A percentile compares a stretch with the other conserved stretches of the same genome.
Conservation (phyloP, 169 alveolate species). For the Plasmodium gaboni region DNA sequence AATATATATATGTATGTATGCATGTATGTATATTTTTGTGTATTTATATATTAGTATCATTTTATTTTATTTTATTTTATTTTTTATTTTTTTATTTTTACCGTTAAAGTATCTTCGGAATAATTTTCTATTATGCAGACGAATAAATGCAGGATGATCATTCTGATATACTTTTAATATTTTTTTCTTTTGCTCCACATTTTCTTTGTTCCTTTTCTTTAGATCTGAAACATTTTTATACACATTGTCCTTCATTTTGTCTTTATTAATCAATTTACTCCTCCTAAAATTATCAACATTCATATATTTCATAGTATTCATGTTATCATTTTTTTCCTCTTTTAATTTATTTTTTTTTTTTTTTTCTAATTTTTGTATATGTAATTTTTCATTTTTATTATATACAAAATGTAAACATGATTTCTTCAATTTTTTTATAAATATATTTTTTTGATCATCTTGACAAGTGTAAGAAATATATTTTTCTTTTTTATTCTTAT, state of each 20-base stretch:
- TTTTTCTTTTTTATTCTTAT: too few species aligned
- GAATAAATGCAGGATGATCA: conserved; percentile 64
- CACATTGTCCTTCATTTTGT: neutral
- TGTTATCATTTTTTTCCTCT: neutral
- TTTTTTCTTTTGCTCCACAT: neutral
- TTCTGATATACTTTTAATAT: neutral
- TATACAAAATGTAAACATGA: conserved; percentile 33
- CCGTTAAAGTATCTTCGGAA: conserved; percentile 37
- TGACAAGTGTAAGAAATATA: too few species aligned
- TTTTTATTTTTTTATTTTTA: neutral
- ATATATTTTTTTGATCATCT: neutral
- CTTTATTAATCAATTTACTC: neutral
- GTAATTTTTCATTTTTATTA: conserved; percentile 17
- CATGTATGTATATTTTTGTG: neutral
- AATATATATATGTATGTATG: neutral
- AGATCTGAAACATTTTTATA: neutral
- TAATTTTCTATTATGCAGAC: conserved; percentile 54
- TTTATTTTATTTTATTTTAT: too few species aligned
- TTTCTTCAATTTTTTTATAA: neutral
- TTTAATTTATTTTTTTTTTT: conserved; percentile 16
- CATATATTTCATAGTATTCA: neutral
- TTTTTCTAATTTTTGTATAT: conserved; percentile 28
- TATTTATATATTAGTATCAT: neutral
- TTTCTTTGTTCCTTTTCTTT: neutral
- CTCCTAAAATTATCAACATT: conserved; percentile 32